Evolutionary conservation across 169 alveolate genomes (phyloP).

Genomic region (Plasmodium gallinaceum): DNA sequence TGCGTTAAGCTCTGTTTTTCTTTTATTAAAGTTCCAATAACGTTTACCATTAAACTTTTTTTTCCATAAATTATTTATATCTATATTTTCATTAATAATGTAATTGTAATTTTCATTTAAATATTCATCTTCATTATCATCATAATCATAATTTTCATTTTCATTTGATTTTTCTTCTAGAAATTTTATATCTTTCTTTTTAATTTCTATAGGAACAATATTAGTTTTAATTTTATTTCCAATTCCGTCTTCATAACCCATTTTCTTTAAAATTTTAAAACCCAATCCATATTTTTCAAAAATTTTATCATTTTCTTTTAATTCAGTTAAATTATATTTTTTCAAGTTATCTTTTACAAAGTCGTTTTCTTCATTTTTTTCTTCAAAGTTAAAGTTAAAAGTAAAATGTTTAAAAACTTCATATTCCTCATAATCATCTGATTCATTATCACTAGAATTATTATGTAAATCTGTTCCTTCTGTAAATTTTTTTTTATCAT

Average conservation of each 20-base stretch:
- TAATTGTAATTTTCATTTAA: conserved; percentile 10
- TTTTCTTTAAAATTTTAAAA: conserved; percentile 70
- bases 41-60: conserved; percentile 28
- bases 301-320: conserved; percentile 42
- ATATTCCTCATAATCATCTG: conserved; percentile 57
- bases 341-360: conserved; percentile 61
- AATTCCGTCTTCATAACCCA: conserved; percentile 76
- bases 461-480: neutral
- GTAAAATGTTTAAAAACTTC: conserved; percentile 55
- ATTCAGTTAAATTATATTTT: conserved; percentile 46
- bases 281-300: conserved; percentile 75
- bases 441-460: conserved; percentile 42
- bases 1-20: conserved; percentile 22
- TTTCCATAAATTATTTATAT: conserved; percentile 61
- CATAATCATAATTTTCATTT: conserved; percentile 21
- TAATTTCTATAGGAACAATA: conserved; percentile 74
- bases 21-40: conserved; percentile 55
- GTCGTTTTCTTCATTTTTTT: conserved; percentile 38
- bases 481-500: conserved; percentile 1
- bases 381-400: conserved; percentile 52
- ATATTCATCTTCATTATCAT: neutral
- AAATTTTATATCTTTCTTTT: conserved; percentile 37
- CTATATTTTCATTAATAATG: conserved; percentile 4
- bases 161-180: conserved; percentile 47
- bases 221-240: conserved; percentile 72